phyloP scores from a whole-genome alignment of 345 rosid genomes.

The Passiflora organensis region DNA sequence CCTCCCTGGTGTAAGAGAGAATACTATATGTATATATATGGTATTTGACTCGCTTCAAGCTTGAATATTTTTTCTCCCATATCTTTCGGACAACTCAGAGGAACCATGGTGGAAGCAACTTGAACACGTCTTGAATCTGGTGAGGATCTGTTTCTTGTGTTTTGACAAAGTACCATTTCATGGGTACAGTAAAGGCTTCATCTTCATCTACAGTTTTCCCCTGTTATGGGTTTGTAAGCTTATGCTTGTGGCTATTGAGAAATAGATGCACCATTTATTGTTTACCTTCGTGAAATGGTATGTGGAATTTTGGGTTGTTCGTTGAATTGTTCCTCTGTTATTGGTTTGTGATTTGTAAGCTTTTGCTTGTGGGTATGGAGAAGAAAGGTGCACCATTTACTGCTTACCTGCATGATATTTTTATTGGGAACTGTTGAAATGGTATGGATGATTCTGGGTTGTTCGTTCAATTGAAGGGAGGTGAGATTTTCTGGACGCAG shows the following conservation, averaged over 20 bases:
- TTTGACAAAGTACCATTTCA: too few relatives aligned
- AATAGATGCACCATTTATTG: too few relatives aligned
- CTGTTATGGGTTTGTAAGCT: too few relatives aligned
- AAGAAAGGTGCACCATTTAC: conserved; percentile 1
- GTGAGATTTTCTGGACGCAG: background rate
- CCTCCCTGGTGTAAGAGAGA: conserved; percentile 6
- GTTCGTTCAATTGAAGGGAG: conserved; percentile 7
- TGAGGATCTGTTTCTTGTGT: conserved; percentile 15
- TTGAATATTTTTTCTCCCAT: background rate
- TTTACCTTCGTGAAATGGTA: too few relatives aligned
- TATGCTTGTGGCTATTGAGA: too few relatives aligned
- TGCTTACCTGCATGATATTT: conserved; percentile 13
- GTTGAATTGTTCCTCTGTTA: conserved; percentile 5
- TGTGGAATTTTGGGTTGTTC: too few relatives aligned
- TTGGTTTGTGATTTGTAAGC: background rate
- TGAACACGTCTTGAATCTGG: conserved; percentile 22
- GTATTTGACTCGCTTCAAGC: conserved; percentile 1
- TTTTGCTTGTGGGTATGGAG: conserved; percentile 14
- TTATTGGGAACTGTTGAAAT: conserved; percentile 4
- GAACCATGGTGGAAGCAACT: conserved; percentile 12
- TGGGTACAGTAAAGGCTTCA: too few relatives aligned
- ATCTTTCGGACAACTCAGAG: conserved; percentile 9
- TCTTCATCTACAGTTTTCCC: too few relatives aligned
- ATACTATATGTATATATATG: conserved; percentile 20
- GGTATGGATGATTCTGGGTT: conserved; percentile 18